Base-by-base conservation (phyloP, 306 rosid species). In the Quercus berberidifolia region DNA sequence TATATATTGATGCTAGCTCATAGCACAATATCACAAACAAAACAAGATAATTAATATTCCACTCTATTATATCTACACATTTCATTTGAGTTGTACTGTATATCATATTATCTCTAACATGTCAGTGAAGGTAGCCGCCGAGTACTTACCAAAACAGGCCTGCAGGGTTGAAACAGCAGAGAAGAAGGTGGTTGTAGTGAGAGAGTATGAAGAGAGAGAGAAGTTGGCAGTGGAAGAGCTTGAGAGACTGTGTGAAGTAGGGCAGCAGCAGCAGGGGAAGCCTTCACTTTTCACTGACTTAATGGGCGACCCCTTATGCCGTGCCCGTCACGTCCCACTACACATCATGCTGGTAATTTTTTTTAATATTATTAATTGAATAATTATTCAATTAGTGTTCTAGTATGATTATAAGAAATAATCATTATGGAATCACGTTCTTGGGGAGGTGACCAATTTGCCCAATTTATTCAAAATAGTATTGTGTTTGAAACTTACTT, bases 241-340 rank as follows among this genome's bases (percentile, higher is more conserved):
- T 78, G 97, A 92, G 89, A 85, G 82, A 74, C 83, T 82, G 58
- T 92, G 97, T 78, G 99, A 95, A 67, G 76, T 86, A 75, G 97
- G 94, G 43, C 91, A 87, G 78, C 81, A 73, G 33, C 91, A 88
- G 78, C 81, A 73, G 33, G 93, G 90, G 15, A 91, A 88, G 71
- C 86, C 94, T 67, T 85, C 92, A n/a, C 96, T 95, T 85, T 87
- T 91, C 79, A 88, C 97, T 75, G 97, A 95, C 78, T 88, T 88
- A 64, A 79, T 95, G 90, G 99, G 99, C 1, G 99, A 95, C 76
- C 99, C 99, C 46, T 76, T 90, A 12, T 88, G 97, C 81, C 89
- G 97, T 38, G 87, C 91, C 72, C 97, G 99, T 62, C 91, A 84
- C 82, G 91, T 92, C 69, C 90, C 85, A 62, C 74, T 84, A 56